Percentiles rank a stretch among this genome's conserved stretches.
Evolutionary conservation across 2,329 filamentous ascomycete genomes (phyloP).

Genomic region (Botryosphaeria agaves): DNA sequence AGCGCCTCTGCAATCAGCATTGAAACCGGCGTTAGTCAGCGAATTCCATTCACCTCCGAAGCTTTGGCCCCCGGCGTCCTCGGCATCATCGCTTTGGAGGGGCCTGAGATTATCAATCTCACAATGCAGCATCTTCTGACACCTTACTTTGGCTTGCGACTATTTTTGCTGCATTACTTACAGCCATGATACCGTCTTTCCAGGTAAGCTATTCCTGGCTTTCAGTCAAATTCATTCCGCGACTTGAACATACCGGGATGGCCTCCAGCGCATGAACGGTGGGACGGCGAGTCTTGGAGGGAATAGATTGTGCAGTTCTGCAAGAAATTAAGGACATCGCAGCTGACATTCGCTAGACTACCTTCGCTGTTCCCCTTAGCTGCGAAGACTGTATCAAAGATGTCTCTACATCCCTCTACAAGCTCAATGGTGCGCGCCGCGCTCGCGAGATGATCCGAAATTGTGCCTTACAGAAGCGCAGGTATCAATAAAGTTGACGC

Average conservation of each 20-base stretch:
- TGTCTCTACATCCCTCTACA: constrained; percentile 61
- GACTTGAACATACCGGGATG: neutral
- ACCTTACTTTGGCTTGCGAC: too few species aligned
- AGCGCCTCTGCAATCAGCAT: too few species aligned
- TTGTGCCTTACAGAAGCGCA: constrained; percentile 12
- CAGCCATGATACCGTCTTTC: constrained; percentile 17
- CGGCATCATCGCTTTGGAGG: too few species aligned
- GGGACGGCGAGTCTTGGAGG: too few species aligned
- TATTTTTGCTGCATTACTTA: neutral
- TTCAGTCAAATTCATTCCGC: neutral
- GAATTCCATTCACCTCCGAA: too few species aligned
- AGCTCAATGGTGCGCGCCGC: constrained; percentile 42
- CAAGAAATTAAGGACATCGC: neutral
- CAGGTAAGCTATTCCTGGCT: constrained; percentile 6
- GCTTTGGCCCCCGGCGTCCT: too few species aligned
- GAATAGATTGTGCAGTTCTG: neutral
- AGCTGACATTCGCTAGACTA: constrained; percentile 40
- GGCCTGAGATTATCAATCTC: too few species aligned
- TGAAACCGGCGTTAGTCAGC: too few species aligned
- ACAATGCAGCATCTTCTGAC: too few species aligned
- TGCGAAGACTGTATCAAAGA: constrained; percentile 81
- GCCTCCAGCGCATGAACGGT: neutral
- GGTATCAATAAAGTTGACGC: constrained; percentile 73
- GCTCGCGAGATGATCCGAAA: neutral
- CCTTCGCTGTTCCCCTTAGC: constrained; percentile 86